These are phyloP conservation scores for Saccharomyces uvarum DNA, from an alignment of 1,139 yeast genomes.

Conservation along the genomic window DNA sequence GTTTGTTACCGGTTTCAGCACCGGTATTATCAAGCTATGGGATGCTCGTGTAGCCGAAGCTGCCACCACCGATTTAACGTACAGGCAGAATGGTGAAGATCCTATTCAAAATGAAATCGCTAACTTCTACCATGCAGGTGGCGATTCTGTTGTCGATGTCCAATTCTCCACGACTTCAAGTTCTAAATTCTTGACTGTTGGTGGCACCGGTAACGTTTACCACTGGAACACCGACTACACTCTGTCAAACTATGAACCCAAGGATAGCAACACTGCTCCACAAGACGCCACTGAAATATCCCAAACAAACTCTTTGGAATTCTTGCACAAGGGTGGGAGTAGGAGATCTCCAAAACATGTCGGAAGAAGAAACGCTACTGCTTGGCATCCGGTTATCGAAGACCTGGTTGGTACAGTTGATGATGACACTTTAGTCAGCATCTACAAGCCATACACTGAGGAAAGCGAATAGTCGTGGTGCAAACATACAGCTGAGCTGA, in stretches of 20 bases:
- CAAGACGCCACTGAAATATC: slow-evolving; percentile 19
- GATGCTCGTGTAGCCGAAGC: slow-evolving; percentile 28
- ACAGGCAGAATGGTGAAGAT: slow-evolving; percentile 24
- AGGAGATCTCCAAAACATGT: slow-evolving; percentile 14
- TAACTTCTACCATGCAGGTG: slow-evolving; percentile 24
- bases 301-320: slow-evolving; percentile 20
- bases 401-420: slow-evolving; percentile 26
- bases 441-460: slow-evolving; percentile 20
- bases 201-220: slow-evolving; percentile 28
- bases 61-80: slow-evolving; percentile 19
- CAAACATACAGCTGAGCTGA: not conserved
- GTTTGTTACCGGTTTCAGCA: slow-evolving; percentile 28
- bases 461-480: not conserved
- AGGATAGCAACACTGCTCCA: slow-evolving; percentile 8
- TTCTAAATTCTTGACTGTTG: slow-evolving; percentile 26
- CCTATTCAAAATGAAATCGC: slow-evolving; percentile 25
- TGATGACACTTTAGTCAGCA: slow-evolving; percentile 22
- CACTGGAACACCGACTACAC: slow-evolving; percentile 29
- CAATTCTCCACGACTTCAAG: slow-evolving; percentile 26
- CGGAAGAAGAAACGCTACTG: slow-evolving; percentile 21
- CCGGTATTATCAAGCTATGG: slow-evolving; percentile 30
- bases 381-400: slow-evolving; percentile 24
- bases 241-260: slow-evolving; percentile 11
- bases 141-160: slow-evolving; percentile 29
- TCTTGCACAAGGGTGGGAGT: slow-evolving; percentile 25